Evolutionary conservation across 176 grass and related monocot species (phyloP).

Genomic region (Ampelocalamus luodianensis): DNA sequence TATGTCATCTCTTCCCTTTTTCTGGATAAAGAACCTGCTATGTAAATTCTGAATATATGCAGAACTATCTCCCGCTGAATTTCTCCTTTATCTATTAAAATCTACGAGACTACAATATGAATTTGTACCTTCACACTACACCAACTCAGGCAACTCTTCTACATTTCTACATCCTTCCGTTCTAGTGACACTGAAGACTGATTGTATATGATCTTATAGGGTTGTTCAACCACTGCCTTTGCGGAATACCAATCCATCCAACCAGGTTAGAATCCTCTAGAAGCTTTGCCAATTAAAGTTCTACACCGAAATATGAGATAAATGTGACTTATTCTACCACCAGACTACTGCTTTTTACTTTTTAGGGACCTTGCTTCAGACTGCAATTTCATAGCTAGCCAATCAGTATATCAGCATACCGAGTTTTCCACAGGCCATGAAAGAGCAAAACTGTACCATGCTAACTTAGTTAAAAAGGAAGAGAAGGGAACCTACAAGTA

Average conservation of each 20-base stretch:
- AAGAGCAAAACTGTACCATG: slow-evolving; percentile 27
- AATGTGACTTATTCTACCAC: neutral
- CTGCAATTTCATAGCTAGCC: neutral
- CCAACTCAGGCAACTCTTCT: neutral
- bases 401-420: neutral
- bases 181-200: neutral
- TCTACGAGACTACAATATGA: neutral
- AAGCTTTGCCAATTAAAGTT: neutral
- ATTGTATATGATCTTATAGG: neutral
- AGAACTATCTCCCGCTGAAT: neutral
- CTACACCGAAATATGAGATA: neutral
- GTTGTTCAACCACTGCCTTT: neutral
- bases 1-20: neutral
- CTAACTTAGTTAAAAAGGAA: neutral
- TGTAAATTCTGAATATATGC: neutral
- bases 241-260: neutral
- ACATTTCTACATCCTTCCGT: neutral
- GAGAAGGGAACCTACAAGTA: neutral
- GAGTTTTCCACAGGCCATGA: neutral
- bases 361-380: neutral
- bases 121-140: neutral
- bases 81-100: neutral
- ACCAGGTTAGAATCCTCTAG: neutral
- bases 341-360: neutral
- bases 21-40: neutral